Percentiles rank a stretch among this genome's conserved stretches.
These are phyloP conservation scores for Aspergillus carlsbadensis DNA, from an alignment of 495 filamentous ascomycete genomes.

Conservation along the genomic window DNA sequence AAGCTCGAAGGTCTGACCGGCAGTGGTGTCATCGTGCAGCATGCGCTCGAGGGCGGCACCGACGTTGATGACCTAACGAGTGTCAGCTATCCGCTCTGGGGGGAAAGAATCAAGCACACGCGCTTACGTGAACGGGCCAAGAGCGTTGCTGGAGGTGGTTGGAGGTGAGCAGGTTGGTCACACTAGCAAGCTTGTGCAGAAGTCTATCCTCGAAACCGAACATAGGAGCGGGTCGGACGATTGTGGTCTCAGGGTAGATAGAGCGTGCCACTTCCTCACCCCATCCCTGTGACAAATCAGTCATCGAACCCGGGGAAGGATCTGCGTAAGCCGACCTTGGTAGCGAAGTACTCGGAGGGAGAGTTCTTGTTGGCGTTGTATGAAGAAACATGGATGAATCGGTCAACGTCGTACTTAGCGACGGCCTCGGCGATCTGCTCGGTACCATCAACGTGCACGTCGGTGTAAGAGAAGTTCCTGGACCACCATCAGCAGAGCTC, in stretches of 20 bases:
- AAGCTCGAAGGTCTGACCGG: conserved; percentile 88
- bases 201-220: conserved; percentile 95
- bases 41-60: conserved; percentile 84
- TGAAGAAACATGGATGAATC: conserved; percentile 95
- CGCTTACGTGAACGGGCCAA: conserved; percentile 88
- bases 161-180: conserved; percentile 77
- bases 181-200: conserved; percentile 77
- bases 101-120: background rate
- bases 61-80: conserved; percentile 75
- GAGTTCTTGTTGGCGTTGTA: conserved; percentile 85
- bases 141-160: conserved; percentile 92
- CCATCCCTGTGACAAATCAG: conserved; percentile 53
- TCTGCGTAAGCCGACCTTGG: conserved; percentile 61
- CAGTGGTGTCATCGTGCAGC: conserved; percentile 84
- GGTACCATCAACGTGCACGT: conserved; percentile 93
- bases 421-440: conserved; percentile 93
- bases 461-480: conserved; percentile 90
- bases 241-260: conserved; percentile 97
- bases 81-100: conserved; percentile 19
- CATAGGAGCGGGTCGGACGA: conserved; percentile 90
- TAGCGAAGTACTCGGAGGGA: conserved; percentile 80
- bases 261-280: conserved; percentile 80
- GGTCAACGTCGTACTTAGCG: conserved; percentile 97
- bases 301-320: background rate
- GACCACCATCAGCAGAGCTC: conserved; percentile 25